A percentile compares a stretch with the other conserved stretches of the same genome.
These are phyloP conservation scores for Marchantia paleacea DNA, from an alignment of 225 moss, liverwort and hornwort species.

Conservation along the genomic window DNA sequence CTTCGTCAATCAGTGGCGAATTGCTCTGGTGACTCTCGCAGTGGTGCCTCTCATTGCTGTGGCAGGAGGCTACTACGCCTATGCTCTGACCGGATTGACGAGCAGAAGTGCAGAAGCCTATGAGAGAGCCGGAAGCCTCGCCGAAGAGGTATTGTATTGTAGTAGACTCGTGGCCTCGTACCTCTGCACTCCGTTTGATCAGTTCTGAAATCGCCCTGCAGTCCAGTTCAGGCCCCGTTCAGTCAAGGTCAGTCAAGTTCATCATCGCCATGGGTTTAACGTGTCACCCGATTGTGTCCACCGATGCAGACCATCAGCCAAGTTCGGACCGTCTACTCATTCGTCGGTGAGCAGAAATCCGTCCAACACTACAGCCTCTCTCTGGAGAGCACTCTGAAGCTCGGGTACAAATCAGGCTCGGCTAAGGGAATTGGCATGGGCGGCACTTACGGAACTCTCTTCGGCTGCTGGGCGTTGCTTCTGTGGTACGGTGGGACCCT, in stretches of 20 bases:
- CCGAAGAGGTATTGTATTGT: slow-evolving; percentile 30
- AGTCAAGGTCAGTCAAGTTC: not conserved
- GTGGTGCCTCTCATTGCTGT: slow-evolving; percentile 67
- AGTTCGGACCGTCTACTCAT: slow-evolving; percentile 45
- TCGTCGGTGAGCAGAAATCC: slow-evolving; percentile 40
- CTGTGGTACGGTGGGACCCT: slow-evolving; percentile 46
- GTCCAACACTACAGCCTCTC: slow-evolving; percentile 20
- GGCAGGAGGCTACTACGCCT: slow-evolving; percentile 58
- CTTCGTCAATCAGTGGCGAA: slow-evolving; percentile 59
- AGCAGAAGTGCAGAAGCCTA: slow-evolving; percentile 58
- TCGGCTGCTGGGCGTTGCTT: slow-evolving; percentile 41
- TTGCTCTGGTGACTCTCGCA: slow-evolving; percentile 72
- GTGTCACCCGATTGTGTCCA: not conserved
- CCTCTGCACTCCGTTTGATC: too few species aligned
- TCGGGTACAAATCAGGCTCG: slow-evolving; percentile 25
- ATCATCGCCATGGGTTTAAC: not conserved
- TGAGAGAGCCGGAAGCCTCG: slow-evolving; percentile 54
- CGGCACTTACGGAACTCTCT: slow-evolving; percentile 34
- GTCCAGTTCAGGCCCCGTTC: too few species aligned
- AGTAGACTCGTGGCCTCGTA: not conserved
- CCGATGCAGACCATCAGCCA: slow-evolving; percentile 35
- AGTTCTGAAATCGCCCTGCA: too few species aligned
- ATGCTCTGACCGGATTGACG: slow-evolving; percentile 49
- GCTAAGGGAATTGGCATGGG: slow-evolving; percentile 51
- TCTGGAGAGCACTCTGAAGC: slow-evolving; percentile 30